Conservation (phyloP, 208 protist genomes). For the Leishmania braziliensis region DNA sequence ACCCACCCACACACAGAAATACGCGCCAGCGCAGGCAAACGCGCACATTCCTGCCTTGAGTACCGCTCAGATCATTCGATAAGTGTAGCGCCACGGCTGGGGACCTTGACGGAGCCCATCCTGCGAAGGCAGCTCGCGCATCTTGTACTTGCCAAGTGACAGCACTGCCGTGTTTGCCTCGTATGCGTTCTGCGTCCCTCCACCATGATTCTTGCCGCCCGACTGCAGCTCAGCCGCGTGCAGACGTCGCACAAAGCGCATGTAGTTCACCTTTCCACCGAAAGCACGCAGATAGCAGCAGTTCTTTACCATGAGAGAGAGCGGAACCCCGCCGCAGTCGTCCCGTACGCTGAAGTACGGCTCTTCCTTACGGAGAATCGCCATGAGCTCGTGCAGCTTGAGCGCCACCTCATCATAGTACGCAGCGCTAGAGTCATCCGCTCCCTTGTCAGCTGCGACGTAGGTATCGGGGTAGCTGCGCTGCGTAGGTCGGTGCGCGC, state of each 20-base stretch:
- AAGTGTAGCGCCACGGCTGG: slow-evolving; percentile 77
- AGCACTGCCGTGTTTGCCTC: slow-evolving; percentile 15
- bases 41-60: not conserved
- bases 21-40: not conserved
- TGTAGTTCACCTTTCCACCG: slow-evolving; percentile 70
- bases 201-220: not conserved
- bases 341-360: slow-evolving; percentile 63
- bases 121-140: slow-evolving; percentile 73
- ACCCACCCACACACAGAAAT: not conserved
- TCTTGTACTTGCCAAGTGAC: slow-evolving; percentile 80
- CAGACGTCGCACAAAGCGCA: slow-evolving; percentile 66
- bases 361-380: slow-evolving; percentile 50
- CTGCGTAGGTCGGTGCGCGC: not conserved
- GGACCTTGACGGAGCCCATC: slow-evolving; percentile 82
- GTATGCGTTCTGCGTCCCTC: not conserved
- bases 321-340: slow-evolving; percentile 73
- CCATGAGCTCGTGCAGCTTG: slow-evolving; percentile 57
- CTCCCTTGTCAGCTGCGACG: slow-evolving; percentile 17
- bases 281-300: slow-evolving; percentile 70
- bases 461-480: slow-evolving; percentile 32
- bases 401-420: slow-evolving; percentile 78
- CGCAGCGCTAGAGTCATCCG: slow-evolving; percentile 38
- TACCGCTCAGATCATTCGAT: slow-evolving; percentile 39
- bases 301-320: slow-evolving; percentile 83
- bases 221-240: slow-evolving; percentile 3